phyloP scores from a whole-genome alignment of 2,329 filamentous ascomycete genomes.

The Didymosphaeria variabile region DNA sequence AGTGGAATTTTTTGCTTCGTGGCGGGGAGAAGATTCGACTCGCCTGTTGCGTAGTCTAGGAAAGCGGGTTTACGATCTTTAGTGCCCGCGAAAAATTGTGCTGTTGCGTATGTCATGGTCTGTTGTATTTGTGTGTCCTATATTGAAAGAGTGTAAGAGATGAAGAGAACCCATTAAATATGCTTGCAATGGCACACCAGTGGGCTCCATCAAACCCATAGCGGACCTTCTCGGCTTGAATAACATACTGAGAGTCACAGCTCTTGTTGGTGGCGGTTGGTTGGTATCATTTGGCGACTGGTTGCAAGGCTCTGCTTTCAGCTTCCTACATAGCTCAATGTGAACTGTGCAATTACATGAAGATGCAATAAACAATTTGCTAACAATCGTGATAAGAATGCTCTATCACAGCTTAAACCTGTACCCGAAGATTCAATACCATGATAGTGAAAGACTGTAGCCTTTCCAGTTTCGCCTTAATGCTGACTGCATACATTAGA shows the following conservation, averaged over 20 bases:
- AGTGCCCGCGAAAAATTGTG: conserved; percentile 8
- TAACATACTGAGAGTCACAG: neutral
- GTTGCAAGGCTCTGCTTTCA: neutral
- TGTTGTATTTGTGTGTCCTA: neutral
- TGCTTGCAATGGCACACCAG: neutral
- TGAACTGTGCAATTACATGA: neutral
- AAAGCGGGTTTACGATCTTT: conserved; percentile 11
- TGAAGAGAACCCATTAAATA: neutral
- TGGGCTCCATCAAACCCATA: neutral
- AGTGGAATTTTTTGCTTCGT: conserved; percentile 3
- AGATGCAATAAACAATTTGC: neutral
- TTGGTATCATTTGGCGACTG: conserved; percentile 8
- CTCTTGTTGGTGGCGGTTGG: conserved; percentile 10
- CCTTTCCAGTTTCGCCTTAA: neutral
- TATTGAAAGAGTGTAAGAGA: neutral
- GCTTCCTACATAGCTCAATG: neutral
- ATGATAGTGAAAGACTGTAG: neutral
- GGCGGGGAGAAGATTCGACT: conserved; percentile 11
- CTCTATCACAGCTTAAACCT: neutral
- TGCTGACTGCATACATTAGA: conserved; percentile 10
- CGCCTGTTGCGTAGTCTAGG: conserved; percentile 8
- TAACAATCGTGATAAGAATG: too few species aligned
- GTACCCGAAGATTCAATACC: neutral
- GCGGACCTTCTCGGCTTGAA: conserved; percentile 3
- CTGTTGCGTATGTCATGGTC: conserved; percentile 7